A percentile compares a stretch with the other conserved stretches of the same genome.
Conservation (phyloP, 176 grass and related monocot genomes). For the Poa annua region DNA sequence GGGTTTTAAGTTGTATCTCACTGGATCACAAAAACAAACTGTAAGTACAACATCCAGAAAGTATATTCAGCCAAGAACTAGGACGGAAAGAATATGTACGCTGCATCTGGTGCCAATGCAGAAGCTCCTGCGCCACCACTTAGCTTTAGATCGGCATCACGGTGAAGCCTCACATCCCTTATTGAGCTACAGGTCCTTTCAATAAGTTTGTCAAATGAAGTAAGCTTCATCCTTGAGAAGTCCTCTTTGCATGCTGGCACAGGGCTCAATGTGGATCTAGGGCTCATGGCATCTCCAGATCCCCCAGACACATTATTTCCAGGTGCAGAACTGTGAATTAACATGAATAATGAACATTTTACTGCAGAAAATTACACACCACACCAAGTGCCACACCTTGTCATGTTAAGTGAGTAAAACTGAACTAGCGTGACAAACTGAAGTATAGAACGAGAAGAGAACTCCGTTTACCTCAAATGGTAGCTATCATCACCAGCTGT, state of each 20-base stretch:
- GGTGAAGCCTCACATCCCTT: conserved; percentile 75
- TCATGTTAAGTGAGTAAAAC: conserved; percentile 13
- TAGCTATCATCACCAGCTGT: conserved; percentile 74
- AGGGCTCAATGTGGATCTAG: conserved; percentile 52
- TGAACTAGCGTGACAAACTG: conserved; percentile 11
- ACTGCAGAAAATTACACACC: conserved; percentile 7
- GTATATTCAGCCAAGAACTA: conserved; percentile 15
- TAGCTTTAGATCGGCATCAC: conserved; percentile 61
- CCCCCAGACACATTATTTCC: conserved; percentile 36
- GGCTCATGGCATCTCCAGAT: conserved; percentile 44
- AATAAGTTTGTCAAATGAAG: conserved; percentile 92
- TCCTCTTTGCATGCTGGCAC: conserved; percentile 86
- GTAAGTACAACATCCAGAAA: conserved; percentile 13
- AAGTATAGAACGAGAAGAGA: conserved; percentile 10
- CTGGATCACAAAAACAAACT: conserved; percentile 47
- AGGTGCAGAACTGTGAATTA: conserved; percentile 48
- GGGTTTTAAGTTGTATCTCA: conserved; percentile 94
- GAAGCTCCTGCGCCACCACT: conserved; percentile 57
- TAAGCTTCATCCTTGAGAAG: conserved; percentile 74
- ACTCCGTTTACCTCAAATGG: conserved; percentile 55
- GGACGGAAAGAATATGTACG: conserved; percentile 53
- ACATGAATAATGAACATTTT: conserved; percentile 27
- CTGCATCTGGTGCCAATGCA: conserved; percentile 94
- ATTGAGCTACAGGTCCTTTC: conserved; percentile 72
- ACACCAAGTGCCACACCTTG: conserved; percentile 1